Conservation (phyloP, 2,329 filamentous ascomycete species). For the Curvularia eragrostidis region DNA sequence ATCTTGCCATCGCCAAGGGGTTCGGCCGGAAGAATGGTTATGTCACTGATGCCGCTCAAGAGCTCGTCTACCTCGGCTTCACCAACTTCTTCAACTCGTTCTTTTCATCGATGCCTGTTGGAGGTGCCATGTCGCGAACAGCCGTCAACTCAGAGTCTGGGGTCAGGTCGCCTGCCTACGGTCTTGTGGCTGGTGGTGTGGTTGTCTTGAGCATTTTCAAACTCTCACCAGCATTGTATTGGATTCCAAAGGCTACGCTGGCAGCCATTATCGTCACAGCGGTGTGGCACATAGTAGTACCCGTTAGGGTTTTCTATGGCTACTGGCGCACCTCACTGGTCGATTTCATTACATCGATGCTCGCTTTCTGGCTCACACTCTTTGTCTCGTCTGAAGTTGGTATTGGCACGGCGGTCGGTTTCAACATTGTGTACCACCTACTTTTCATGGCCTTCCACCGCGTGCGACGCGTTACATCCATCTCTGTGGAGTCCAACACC, state of each 20-base stretch:
- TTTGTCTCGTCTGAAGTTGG: slow-evolving; percentile 67
- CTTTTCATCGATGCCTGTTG: slow-evolving; percentile 69
- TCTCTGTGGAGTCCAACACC: slow-evolving; percentile 21
- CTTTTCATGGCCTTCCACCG: slow-evolving; percentile 64
- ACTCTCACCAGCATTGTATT: slow-evolving; percentile 67
- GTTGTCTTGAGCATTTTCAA: slow-evolving; percentile 68
- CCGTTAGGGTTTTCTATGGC: slow-evolving; percentile 65
- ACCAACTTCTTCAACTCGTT: slow-evolving; percentile 70
- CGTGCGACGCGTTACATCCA: slow-evolving; percentile 33
- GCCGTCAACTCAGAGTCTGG: slow-evolving; percentile 71
- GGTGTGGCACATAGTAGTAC: slow-evolving; percentile 67
- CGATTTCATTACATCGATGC: slow-evolving; percentile 68
- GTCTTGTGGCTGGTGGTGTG: slow-evolving; percentile 66
- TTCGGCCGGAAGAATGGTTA: slow-evolving; percentile 70
- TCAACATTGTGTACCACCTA: slow-evolving; percentile 59
- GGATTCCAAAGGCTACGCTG: slow-evolving; percentile 71
- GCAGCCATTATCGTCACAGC: slow-evolving; percentile 72
- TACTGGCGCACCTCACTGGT: slow-evolving; percentile 71
- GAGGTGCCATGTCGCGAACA: slow-evolving; percentile 71
- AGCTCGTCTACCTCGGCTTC: slow-evolving; percentile 68
- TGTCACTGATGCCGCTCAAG: slow-evolving; percentile 68
- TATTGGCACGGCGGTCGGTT: slow-evolving; percentile 64
- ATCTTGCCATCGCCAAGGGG: slow-evolving; percentile 69
- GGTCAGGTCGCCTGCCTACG: slow-evolving; percentile 67
- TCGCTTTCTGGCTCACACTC: slow-evolving; percentile 69